Base-by-base conservation (phyloP, 257 asterid species). In the Solanum ahanhuiri region DNA sequence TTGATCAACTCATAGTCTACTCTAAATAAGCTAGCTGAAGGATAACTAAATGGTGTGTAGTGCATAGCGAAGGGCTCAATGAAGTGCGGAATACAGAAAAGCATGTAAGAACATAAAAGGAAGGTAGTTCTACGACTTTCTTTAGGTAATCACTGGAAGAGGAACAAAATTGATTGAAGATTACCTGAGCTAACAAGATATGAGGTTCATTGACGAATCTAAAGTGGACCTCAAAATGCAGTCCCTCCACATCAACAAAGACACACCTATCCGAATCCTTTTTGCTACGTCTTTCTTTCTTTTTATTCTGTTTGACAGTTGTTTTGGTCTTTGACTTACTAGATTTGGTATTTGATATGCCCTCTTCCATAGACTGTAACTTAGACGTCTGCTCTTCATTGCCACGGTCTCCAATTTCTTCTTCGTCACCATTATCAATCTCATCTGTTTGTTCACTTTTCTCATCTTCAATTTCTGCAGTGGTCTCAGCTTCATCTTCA, bases 141-240 rank as follows among this genome's bases (percentile, higher is more conserved):
- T 77, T 76, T 77, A 77, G 63, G 83, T 43, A 81, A 81, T 18
- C 6, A 28, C 84, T 81, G 48, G 37, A 77, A 34, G 58, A 45
- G 7, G 3, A 45, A 28, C 84, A 81, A 22, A 54, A 77, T 10
- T 63, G 10, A 9, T 71, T 41, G 35, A 69, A 63, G 81, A 31
- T 39, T 91, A 96, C 99, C 99, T 95, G 99, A 69, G 94, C 95
- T 30, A 97, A 93, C 88, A 97, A 89, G 70, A 97, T 5, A 91
- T 97, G 97, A 90, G 99, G 98, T 86, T 95, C 99, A 0, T 57
- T 2, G 23, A 89, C 85, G 86, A 95, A 92, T 86, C 83, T 90
- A 86, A 94, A 95, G 89, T 93, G 96, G 87, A 86, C 89, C 88
- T 90, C 94, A 25, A 89, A 94, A 15, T 87, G 83, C 60, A 77